phyloP scores from a whole-genome alignment of 2,329 filamentous ascomycete genomes.

The Sporothrix inflata region DNA sequence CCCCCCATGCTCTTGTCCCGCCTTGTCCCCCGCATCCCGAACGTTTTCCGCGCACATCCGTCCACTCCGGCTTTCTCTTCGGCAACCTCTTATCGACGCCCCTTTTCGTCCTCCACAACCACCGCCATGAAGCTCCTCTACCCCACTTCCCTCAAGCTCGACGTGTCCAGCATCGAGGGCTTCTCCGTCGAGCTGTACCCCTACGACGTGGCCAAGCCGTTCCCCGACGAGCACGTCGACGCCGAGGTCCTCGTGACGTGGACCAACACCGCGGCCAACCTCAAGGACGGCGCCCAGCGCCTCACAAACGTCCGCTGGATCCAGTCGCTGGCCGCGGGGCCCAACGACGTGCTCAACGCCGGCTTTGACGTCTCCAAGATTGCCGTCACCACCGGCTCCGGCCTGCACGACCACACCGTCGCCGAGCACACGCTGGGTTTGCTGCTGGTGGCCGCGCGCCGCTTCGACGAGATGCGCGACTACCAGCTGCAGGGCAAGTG shows the following conservation, averaged over 20 bases:
- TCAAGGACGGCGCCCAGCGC: slow-evolving; percentile 48
- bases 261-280: slow-evolving; percentile 49
- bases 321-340: slow-evolving; percentile 54
- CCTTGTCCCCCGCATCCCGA: slow-evolving; percentile 1
- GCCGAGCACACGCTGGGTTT: slow-evolving; percentile 53
- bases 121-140: slow-evolving; percentile 37
- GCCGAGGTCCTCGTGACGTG: slow-evolving; percentile 53
- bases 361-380: slow-evolving; percentile 48
- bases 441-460: slow-evolving; percentile 44
- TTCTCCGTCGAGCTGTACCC: slow-evolving; percentile 38
- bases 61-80: neutral
- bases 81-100: neutral
- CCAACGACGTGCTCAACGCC: slow-evolving; percentile 53
- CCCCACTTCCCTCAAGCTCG: slow-evolving; percentile 37
- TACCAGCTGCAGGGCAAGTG: slow-evolving; percentile 49
- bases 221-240: slow-evolving; percentile 50
- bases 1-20: slow-evolving; percentile 25
- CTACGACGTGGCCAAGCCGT: slow-evolving; percentile 46
- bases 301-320: slow-evolving; percentile 53
- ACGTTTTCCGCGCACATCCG: neutral
- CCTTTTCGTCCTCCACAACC: neutral
- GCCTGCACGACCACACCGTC: slow-evolving; percentile 53
- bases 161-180: slow-evolving; percentile 34
- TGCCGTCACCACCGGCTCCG: slow-evolving; percentile 49
- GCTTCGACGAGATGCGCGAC: slow-evolving; percentile 52